Evolutionary conservation across 345 rosid genomes (phyloP).

Genomic region (Boechera stricta): DNA sequence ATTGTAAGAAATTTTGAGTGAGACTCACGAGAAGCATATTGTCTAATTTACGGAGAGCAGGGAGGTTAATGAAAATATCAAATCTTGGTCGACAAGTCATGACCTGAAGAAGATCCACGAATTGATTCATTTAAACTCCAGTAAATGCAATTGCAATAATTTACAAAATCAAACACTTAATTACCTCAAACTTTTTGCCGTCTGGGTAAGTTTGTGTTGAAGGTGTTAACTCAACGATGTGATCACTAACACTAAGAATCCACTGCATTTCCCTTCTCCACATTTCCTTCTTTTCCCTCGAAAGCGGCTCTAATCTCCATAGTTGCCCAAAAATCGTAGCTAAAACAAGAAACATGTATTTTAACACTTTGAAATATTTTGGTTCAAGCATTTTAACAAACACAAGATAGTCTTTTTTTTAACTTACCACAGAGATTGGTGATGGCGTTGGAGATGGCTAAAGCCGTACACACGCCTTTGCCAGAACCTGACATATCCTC

Average conservation of each 20-base stretch:
- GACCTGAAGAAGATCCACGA: conserved; percentile 56
- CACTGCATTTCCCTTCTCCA: conserved; percentile 98
- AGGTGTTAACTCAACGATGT: conserved; percentile 90
- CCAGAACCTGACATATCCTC: conserved; percentile 99
- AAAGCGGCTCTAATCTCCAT: conserved; percentile 89
- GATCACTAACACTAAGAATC: conserved; percentile 82
- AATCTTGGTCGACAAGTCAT: conserved; percentile 95
- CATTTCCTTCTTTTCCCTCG: conserved; percentile 77
- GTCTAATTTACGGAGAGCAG: conserved; percentile 86
- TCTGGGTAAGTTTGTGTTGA: conserved; percentile 90
- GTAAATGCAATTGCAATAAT: neutral
- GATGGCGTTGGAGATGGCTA: conserved; percentile 92
- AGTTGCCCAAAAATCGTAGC: conserved; percentile 93
- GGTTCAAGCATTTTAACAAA: neutral
- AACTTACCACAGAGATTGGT: conserved; percentile 88
- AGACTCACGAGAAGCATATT: conserved; percentile 91
- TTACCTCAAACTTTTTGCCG: conserved; percentile 90
- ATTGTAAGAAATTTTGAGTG: neutral
- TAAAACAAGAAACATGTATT: conserved; percentile 33
- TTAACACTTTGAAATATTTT: neutral
- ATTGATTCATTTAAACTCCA: neutral
- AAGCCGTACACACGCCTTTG: conserved; percentile 86
- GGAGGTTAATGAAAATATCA: conserved; percentile 85
- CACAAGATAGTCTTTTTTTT: neutral
- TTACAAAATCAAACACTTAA: neutral